phyloP scores from a whole-genome alignment of 805 yeast species.

The Teunomyces cretensis region DNA sequence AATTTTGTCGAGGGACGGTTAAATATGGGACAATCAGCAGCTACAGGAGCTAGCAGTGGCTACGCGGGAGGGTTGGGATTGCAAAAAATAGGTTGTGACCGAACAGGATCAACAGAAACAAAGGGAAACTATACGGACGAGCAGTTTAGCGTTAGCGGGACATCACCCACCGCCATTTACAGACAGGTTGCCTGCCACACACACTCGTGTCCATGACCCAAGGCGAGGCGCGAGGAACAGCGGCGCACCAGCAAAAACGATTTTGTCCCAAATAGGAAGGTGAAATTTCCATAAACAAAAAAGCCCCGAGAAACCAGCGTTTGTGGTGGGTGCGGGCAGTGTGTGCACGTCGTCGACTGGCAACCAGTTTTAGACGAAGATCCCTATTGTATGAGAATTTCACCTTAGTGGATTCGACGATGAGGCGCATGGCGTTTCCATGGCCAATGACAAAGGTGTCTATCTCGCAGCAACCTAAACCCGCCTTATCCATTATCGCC shows the following conservation, averaged over 20 bases:
- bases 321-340: not conserved
- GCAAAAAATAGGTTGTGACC: no score
- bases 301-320: not conserved
- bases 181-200: not conserved
- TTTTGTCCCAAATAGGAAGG: slow-evolving; percentile 10
- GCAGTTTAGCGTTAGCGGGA: no score
- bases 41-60: not conserved
- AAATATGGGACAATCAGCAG: slow-evolving; percentile 2
- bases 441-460: no score
- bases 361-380: not conserved
- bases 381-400: not conserved
- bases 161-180: no score
- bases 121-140: no score
- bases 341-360: not conserved
- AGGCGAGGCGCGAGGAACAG: not conserved
- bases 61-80: not conserved
- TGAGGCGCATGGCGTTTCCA: not conserved
- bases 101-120: no score
- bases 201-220: slow-evolving; percentile 2
- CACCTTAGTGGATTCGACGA: not conserved
- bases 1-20: slow-evolving; percentile 1
- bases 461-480: no score
- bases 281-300: slow-evolving; percentile 5
- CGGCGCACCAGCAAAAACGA: not conserved
- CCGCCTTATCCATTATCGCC: no score